These are phyloP conservation scores for Trypanosoma lewisi DNA, from an alignment of 208 protist species.

Conservation along the genomic window DNA sequence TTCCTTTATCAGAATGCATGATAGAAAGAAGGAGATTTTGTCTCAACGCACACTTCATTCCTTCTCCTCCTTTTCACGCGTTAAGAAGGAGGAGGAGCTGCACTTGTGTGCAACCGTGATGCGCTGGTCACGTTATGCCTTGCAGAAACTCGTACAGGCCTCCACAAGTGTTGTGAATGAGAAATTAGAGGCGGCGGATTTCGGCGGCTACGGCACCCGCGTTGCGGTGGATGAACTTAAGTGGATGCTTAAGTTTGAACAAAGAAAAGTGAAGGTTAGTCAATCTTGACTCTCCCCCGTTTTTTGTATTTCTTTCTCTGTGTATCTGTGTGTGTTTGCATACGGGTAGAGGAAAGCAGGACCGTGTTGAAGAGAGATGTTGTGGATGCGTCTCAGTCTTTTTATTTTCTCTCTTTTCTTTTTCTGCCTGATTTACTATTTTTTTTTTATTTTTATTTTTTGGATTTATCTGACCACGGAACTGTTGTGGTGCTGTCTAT, in stretches of 20 bases:
- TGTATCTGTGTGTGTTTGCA: not conserved
- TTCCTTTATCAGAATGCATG: conserved; percentile 45
- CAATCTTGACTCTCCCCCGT: not conserved
- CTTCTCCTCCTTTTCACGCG: not conserved
- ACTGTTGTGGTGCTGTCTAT: too few species aligned
- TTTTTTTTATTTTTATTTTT: too few species aligned
- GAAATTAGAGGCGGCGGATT: conserved; percentile 43
- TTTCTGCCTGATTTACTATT: too few species aligned
- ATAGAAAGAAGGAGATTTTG: conserved; percentile 11
- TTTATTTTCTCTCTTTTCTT: too few species aligned
- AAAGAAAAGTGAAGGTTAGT: conserved; percentile 21
- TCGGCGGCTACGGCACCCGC: conserved; percentile 49
- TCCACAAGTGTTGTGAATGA: conserved; percentile 28
- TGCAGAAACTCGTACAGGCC: conserved; percentile 53
- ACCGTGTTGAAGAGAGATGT: not conserved
- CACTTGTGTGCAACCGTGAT: conserved; percentile 48
- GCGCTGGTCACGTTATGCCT: conserved; percentile 54
- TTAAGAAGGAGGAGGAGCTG: conserved; percentile 23
- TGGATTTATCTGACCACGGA: too few species aligned
- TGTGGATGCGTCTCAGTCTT: not conserved
- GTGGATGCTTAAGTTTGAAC: conserved; percentile 57
- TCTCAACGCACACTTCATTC: not conserved
- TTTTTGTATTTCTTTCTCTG: too few species aligned
- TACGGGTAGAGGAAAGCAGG: not conserved
- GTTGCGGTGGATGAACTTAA: conserved; percentile 80